These are phyloP conservation scores for Podaxis sp. DNA, from an alignment of 768 basidiomycete genomes.

Conservation along the genomic window DNA sequence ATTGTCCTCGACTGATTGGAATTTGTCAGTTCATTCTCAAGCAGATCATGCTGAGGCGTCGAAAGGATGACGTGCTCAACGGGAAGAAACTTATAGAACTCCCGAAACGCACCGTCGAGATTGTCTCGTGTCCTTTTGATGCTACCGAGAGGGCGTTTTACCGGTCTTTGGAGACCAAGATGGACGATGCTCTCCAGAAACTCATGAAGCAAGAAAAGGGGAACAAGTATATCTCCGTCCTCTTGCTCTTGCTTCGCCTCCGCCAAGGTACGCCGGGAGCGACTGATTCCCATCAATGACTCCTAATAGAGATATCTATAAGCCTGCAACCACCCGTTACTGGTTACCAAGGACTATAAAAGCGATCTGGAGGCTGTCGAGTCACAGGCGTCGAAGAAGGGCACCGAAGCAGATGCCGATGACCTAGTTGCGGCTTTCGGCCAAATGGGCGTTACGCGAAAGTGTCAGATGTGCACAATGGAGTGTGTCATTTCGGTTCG, in stretches of 20 bases:
- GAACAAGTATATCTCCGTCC: constrained; percentile 67
- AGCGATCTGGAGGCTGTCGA: constrained; percentile 78
- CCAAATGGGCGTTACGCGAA: constrained; percentile 65
- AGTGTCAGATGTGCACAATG: constrained; percentile 77
- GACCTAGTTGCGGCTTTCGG: constrained; percentile 76
- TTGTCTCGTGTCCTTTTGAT: constrained; percentile 80
- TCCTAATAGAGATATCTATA: constrained; percentile 26
- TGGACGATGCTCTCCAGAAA: constrained; percentile 66
- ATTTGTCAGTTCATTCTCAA: constrained; percentile 67
- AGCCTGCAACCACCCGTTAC: constrained; percentile 87
- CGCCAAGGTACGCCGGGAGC: constrained; percentile 69
- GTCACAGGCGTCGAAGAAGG: constrained; percentile 51
- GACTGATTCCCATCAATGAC: background rate
- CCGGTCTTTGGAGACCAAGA: constrained; percentile 62
- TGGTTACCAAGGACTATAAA: constrained; percentile 77
- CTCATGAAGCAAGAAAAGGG: constrained; percentile 55
- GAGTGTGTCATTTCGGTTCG: constrained; percentile 44
- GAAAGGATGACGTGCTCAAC: constrained; percentile 69
- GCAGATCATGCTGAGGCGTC: constrained; percentile 86
- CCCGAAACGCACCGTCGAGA: constrained; percentile 68
- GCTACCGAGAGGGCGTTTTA: constrained; percentile 81
- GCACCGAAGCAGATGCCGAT: constrained; percentile 61
- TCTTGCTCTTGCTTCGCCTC: constrained; percentile 74
- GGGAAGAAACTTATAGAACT: constrained; percentile 84
- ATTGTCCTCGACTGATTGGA: background rate